phyloP scores from a whole-genome alignment of 148 eudicot species.

The Amaranthus hypochondriacus region DNA sequence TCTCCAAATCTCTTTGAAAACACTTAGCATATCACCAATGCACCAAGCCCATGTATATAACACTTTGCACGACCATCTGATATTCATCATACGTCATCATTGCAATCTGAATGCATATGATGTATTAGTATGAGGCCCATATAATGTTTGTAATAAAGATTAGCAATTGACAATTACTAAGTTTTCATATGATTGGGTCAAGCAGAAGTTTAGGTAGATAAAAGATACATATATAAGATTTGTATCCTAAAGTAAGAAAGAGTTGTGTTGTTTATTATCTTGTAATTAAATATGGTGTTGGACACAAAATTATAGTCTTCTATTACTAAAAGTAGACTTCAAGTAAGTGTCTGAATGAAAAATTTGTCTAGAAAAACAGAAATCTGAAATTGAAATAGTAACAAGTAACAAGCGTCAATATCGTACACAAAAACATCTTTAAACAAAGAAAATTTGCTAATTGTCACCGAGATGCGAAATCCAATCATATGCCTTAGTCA shows the following conservation, averaged over 20 bases:
- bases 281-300: not conserved
- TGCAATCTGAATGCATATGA: slow-evolving; percentile 72
- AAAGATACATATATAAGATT: not conserved
- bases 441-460: not conserved
- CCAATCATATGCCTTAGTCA: not conserved
- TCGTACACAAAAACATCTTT: not conserved
- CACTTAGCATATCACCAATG: slow-evolving; percentile 55
- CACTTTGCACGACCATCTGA: slow-evolving; percentile 47
- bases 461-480: not conserved
- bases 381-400: not conserved
- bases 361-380: not conserved
- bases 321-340: not conserved
- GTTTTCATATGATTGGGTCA: not conserved
- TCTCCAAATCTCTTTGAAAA: slow-evolving; percentile 37
- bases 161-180: not conserved
- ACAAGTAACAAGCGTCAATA: not conserved
- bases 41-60: slow-evolving; percentile 45
- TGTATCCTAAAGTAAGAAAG: not conserved
- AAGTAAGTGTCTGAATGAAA: not conserved
- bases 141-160: slow-evolving; percentile 15
- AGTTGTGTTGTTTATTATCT: not conserved
- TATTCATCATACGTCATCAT: slow-evolving; percentile 67
- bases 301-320: not conserved
- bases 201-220: not conserved
- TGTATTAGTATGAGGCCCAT: slow-evolving; percentile 40